Base-by-base conservation (phyloP, 179 eudicot genomes). In the Carnegiea gigantea region DNA sequence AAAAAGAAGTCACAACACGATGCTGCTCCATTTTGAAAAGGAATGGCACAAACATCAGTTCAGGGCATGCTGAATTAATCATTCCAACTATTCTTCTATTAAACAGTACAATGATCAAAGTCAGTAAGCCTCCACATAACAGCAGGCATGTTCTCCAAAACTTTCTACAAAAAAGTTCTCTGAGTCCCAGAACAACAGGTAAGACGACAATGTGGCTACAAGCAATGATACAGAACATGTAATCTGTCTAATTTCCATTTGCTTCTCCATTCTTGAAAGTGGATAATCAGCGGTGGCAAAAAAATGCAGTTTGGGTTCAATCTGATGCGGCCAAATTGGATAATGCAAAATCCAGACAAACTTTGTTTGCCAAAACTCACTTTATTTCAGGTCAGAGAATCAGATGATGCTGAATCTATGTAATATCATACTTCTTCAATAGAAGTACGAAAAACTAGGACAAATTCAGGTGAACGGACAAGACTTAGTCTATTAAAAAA, bases 41-140 rank as follows among this genome's bases (percentile, higher is more conserved):
- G 60, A 23, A 48, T 30, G 21, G 12, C 6, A 48, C 21, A 24
- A 6, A 48, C 14, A 24, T 48, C 7, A 6, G 43, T 4, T 33
- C 13, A 33, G 33, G 33, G 71, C 44, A 33, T 70, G 73, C 44
- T 70, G 73, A 30, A 70, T 33, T 33, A 26, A 30, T 26, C 33
- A 65, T 65, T 13, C 70, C 28, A n/a, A 60, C 12, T 62, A 62
- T 23, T 62, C 28, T 62, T 21, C 38, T 65, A 7, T 54, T 4
- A 15, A 54, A 14, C 6, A 54, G 62, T 54, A 5, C 8, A 1
- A 14, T 18, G 62, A 54, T 18, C 99, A 13, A 48, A 48, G 53
- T 48, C 15, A 48, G 0, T 48, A 48, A 10, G 9, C 3, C 15
- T 48, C 53, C 14, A 48, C 11, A 48, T 13, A 48, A 11, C 53